phyloP scores from a whole-genome alignment of 208 protist genomes.

The Trypanosoma cruzi region DNA sequence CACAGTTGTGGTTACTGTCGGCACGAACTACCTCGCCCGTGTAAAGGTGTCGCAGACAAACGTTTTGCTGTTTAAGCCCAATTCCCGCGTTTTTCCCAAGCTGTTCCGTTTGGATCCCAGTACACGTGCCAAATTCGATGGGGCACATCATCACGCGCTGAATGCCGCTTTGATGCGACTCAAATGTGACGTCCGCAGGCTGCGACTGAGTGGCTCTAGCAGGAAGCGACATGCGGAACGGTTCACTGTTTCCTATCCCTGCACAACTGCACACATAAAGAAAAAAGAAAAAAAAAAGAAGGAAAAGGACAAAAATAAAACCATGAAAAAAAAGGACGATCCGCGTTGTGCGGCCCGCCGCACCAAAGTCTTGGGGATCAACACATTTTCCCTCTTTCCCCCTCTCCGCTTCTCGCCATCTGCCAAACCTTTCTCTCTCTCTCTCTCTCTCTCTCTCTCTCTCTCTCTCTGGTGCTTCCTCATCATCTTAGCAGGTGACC shows the following conservation, averaged over 20 bases:
- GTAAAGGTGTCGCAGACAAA: constrained; percentile 25
- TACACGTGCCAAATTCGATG: constrained; percentile 14
- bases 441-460: neutral
- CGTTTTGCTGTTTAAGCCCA: constrained; percentile 13
- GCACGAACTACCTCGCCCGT: constrained; percentile 26
- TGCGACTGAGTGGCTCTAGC: neutral
- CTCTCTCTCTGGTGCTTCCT: neutral
- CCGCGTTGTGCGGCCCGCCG: neutral
- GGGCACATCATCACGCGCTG: constrained; percentile 26
- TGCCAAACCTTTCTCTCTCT: neutral
- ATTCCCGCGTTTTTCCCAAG: constrained; percentile 21
- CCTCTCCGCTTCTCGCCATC: neutral
- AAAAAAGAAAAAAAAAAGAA: neutral
- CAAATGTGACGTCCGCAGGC: constrained; percentile 14
- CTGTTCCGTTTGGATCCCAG: constrained; percentile 1
- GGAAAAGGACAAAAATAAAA: too few relatives aligned
- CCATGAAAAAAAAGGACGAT: neutral
- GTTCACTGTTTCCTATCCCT: neutral
- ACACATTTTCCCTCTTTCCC: neutral
- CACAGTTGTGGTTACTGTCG: constrained; percentile 9
- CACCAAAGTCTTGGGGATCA: too few relatives aligned
- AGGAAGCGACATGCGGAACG: constrained; percentile 1
- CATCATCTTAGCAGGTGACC: neutral
- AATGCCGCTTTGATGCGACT: constrained; percentile 2
- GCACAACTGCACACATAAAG: neutral